These are phyloP conservation scores for Aspergillus phoenicis DNA, from an alignment of 2,329 filamentous ascomycete genomes.

Conservation along the genomic window DNA sequence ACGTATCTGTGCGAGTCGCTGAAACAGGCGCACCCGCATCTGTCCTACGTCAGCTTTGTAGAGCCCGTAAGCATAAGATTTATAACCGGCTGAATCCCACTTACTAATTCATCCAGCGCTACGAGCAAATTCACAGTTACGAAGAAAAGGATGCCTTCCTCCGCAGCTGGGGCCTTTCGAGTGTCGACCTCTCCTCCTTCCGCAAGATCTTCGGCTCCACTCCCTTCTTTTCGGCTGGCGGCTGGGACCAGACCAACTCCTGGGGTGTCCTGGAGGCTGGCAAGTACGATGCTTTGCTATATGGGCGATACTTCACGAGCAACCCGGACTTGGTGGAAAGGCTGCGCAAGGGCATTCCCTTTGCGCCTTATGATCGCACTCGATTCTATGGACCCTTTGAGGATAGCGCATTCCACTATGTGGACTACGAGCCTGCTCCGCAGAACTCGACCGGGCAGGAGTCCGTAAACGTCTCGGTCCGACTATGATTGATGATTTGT, in stretches of 20 bases:
- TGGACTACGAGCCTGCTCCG: constrained; percentile 30
- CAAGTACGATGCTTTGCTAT: constrained; percentile 52
- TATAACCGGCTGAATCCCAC: not conserved
- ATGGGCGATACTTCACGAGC: constrained; percentile 52
- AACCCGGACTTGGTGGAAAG: constrained; percentile 54
- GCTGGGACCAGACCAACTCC: constrained; percentile 55
- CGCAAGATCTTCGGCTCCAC: constrained; percentile 55
- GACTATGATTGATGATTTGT: not conserved
- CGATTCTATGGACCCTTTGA: constrained; percentile 49
- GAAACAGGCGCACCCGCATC: constrained; percentile 46
- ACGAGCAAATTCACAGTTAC: constrained; percentile 55
- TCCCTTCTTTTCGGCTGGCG: constrained; percentile 60
- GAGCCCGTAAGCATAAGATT: constrained; percentile 46
- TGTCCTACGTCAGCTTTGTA: constrained; percentile 60
- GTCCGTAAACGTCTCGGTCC: not conserved
- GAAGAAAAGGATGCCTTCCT: constrained; percentile 55
- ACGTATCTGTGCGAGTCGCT: constrained; percentile 52
- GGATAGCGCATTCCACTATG: constrained; percentile 35
- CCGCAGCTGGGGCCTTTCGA: constrained; percentile 49
- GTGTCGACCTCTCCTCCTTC: constrained; percentile 52
- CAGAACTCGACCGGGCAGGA: not conserved
- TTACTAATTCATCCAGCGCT: constrained; percentile 36
- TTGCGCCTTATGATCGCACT: constrained; percentile 48
- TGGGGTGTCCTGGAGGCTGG: constrained; percentile 54
- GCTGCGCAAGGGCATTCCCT: constrained; percentile 43